Evolutionary conservation across 2,329 filamentous ascomycete genomes (phyloP).

Genomic region (Rachicladosporium sp.): DNA sequence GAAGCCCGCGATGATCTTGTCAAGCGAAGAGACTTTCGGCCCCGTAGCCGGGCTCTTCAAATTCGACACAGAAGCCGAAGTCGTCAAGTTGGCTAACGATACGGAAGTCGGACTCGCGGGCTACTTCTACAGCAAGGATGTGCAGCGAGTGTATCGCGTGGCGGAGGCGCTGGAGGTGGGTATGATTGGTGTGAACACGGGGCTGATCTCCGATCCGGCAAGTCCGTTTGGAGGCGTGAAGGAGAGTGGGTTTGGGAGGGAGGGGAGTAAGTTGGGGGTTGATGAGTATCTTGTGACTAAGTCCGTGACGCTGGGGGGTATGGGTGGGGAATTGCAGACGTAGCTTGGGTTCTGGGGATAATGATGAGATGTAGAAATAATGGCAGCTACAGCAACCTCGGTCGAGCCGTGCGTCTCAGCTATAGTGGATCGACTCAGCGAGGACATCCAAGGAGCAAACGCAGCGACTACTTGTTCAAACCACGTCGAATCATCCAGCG

Average conservation of each 20-base stretch:
- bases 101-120: slow-evolving; percentile 80
- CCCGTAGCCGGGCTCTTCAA: slow-evolving; percentile 82
- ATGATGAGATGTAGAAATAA: too few relatives aligned
- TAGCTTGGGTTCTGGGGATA: too few relatives aligned
- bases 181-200: slow-evolving; percentile 28
- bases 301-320: slow-evolving; percentile 46
- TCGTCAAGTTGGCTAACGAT: slow-evolving; percentile 68
- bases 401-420: too few relatives aligned
- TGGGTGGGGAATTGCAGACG: slow-evolving; percentile 43
- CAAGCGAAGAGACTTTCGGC: slow-evolving; percentile 86
- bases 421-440: too few relatives aligned
- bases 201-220: slow-evolving; percentile 36
- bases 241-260: slow-evolving; percentile 38
- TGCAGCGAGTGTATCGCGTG: slow-evolving; percentile 47
- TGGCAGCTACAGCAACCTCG: too few relatives aligned
- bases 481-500: too few relatives aligned
- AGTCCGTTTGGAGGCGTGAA: slow-evolving; percentile 37
- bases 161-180: slow-evolving; percentile 53
- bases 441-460: too few relatives aligned
- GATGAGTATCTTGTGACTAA: slow-evolving; percentile 38
- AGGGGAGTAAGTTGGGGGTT: slow-evolving; percentile 39
- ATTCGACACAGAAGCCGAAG: slow-evolving; percentile 81
- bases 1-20: slow-evolving; percentile 72
- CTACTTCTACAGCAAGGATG: slow-evolving; percentile 71
- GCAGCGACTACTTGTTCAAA: too few relatives aligned